Evolutionary conservation across 2,329 filamentous ascomycete genomes (phyloP).

Genomic region (Phyllosticta citribraziliensis): DNA sequence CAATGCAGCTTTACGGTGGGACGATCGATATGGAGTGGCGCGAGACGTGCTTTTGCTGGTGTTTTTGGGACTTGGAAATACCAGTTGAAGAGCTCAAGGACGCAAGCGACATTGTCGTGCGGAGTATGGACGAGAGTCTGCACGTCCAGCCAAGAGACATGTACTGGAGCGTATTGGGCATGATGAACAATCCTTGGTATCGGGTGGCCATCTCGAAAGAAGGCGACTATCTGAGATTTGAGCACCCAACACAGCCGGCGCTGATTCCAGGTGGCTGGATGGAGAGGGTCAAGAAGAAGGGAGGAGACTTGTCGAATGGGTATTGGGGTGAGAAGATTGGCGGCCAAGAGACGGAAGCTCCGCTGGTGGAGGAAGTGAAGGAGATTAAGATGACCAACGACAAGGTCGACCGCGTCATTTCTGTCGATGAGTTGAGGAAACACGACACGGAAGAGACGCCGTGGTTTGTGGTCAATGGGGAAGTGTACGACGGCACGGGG

Average conservation of each 20-base stretch:
- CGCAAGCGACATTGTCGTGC: slow-evolving; percentile 65
- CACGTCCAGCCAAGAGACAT: slow-evolving; percentile 81
- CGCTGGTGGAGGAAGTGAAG: slow-evolving; percentile 41
- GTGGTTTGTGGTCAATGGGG: slow-evolving; percentile 82
- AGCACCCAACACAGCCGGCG: slow-evolving; percentile 79
- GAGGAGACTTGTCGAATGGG: slow-evolving; percentile 70
- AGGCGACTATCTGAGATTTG: slow-evolving; percentile 57
- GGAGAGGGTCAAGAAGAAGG: slow-evolving; percentile 76
- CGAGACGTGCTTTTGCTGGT: slow-evolving; percentile 82
- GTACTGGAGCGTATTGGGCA: slow-evolving; percentile 91
- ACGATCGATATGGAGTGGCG: slow-evolving; percentile 71
- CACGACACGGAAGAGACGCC: slow-evolving; percentile 57
- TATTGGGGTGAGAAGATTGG: slow-evolving; percentile 70
- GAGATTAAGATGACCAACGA: slow-evolving; percentile 73
- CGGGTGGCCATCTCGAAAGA: slow-evolving; percentile 67
- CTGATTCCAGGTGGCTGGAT: slow-evolving; percentile 80
- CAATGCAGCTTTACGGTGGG: slow-evolving; percentile 64
- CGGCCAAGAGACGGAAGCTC: slow-evolving; percentile 36
- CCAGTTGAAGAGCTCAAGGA: slow-evolving; percentile 49
- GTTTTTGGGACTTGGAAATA: slow-evolving; percentile 74
- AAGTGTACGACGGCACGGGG: slow-evolving; percentile 77
- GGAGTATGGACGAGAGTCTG: slow-evolving; percentile 85
- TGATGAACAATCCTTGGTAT: slow-evolving; percentile 99
- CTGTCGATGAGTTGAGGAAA: slow-evolving; percentile 59
- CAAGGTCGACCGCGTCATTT: slow-evolving; percentile 52